phyloP scores from a whole-genome alignment of 1,284 basidiomycete species.

The Fomes fomentarius region DNA sequence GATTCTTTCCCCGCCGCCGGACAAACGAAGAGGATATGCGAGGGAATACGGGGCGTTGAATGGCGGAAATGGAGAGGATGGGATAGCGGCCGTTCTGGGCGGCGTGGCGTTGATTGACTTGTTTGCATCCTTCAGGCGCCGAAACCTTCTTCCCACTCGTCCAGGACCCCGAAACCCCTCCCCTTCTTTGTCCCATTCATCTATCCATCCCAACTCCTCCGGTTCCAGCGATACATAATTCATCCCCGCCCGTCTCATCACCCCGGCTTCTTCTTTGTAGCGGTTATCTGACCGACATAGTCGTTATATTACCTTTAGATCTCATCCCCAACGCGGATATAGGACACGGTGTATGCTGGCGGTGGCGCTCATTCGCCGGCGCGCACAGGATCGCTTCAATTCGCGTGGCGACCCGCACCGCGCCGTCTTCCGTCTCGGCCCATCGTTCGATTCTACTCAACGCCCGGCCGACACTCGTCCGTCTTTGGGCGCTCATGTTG shows the following conservation, averaged over 20 bases:
- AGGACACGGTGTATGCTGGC: conserved; percentile 1
- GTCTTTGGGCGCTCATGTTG: conserved; percentile 9
- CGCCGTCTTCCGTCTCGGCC: neutral
- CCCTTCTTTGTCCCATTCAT: conserved; percentile 1
- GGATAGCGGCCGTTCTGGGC: conserved; percentile 27
- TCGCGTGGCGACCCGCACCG: neutral
- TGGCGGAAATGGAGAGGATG: conserved; percentile 27
- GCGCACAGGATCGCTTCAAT: neutral
- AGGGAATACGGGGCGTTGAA: conserved; percentile 26
- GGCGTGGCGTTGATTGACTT: conserved; percentile 37
- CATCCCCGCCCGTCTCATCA: too few relatives aligned
- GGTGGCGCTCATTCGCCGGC: neutral
- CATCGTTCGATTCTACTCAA: conserved; percentile 21
- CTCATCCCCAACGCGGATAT: neutral
- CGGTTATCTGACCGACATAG: too few relatives aligned
- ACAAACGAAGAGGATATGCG: conserved; percentile 6
- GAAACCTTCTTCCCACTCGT: conserved; percentile 36
- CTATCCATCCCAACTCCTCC: conserved; percentile 4
- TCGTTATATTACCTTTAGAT: neutral
- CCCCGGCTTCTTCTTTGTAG: too few relatives aligned
- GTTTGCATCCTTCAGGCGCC: conserved; percentile 30
- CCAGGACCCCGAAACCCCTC: conserved; percentile 30
- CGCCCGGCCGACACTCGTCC: conserved; percentile 18
- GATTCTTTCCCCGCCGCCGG: neutral
- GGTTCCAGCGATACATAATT: neutral